Evolutionary conservation across 495 filamentous ascomycete species (phyloP).

Genomic region (Penicillium daleae): DNA sequence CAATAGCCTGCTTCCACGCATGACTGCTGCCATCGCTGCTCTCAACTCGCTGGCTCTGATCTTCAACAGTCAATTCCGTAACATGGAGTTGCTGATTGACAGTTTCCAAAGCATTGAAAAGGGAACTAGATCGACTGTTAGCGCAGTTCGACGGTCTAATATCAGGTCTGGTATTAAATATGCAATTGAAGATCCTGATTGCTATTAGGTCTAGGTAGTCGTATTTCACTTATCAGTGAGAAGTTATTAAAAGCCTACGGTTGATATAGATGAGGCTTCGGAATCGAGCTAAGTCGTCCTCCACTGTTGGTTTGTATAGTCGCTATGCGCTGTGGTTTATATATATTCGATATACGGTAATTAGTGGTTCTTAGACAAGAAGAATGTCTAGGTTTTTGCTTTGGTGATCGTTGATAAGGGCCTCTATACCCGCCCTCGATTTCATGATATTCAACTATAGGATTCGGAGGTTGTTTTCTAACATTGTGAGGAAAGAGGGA

Average conservation of each 20-base stretch:
- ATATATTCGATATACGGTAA: background rate
- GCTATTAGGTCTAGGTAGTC: background rate
- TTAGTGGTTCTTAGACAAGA: background rate
- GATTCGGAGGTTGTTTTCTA: background rate
- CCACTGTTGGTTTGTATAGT: background rate
- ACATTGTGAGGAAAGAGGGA: background rate
- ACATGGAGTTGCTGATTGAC: too few relatives aligned
- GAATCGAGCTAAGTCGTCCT: background rate
- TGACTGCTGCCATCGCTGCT: too few relatives aligned
- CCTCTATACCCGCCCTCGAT: background rate
- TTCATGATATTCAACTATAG: background rate
- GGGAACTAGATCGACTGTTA: too few relatives aligned
- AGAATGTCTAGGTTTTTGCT: background rate
- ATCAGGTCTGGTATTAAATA: too few relatives aligned
- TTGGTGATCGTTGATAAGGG: background rate
- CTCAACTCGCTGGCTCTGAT: too few relatives aligned
- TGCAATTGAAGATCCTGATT: background rate
- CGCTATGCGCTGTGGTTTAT: background rate
- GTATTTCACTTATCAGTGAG: background rate
- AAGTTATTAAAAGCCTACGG: background rate
- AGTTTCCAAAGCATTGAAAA: too few relatives aligned
- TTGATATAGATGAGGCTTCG: background rate
- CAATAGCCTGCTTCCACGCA: too few relatives aligned
- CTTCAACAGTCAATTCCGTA: too few relatives aligned
- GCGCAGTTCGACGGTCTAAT: too few relatives aligned